Conservation (phyloP, 164 flowering plant species). For the Liriodendron chinense region DNA sequence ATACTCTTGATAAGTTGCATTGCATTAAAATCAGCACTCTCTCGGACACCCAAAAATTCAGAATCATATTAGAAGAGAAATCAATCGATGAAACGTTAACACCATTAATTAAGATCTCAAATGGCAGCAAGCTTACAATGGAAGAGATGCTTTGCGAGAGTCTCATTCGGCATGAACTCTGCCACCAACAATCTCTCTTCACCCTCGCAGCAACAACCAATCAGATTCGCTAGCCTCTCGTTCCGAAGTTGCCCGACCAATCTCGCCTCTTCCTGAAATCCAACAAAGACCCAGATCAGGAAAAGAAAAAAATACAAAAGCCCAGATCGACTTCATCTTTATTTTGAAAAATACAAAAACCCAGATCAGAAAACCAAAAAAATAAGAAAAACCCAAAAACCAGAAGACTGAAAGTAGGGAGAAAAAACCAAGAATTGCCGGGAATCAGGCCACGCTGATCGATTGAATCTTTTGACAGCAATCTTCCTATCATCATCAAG, state of each 20-base stretch:
- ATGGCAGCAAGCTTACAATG: conserved; percentile 53
- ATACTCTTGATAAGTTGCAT: neutral
- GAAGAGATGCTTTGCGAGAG: conserved; percentile 87
- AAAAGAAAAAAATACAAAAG: neutral
- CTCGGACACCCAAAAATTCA: neutral
- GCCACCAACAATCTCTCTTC: conserved; percentile 86
- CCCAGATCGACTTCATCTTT: neutral
- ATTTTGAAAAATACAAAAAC: neutral
- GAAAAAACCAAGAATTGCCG: conserved; percentile 75
- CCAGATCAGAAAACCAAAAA: neutral
- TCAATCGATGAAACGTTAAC: too few relatives aligned
- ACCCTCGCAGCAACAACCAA: conserved; percentile 80
- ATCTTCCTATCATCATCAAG: conserved; percentile 55
- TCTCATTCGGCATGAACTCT: conserved; percentile 87
- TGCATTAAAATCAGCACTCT: neutral
- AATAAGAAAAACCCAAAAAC: neutral
- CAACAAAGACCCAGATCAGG: neutral
- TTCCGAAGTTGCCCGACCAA: conserved; percentile 74
- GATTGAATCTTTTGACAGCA: conserved; percentile 86
- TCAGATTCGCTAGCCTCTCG: conserved; percentile 73
- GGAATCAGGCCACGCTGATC: conserved; percentile 87
- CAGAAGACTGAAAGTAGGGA: neutral
- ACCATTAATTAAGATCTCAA: too few relatives aligned
- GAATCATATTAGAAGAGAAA: neutral
- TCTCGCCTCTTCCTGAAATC: conserved; percentile 72